phyloP scores from a whole-genome alignment of 1,284 basidiomycete genomes.

The Blastosporella zonata region DNA sequence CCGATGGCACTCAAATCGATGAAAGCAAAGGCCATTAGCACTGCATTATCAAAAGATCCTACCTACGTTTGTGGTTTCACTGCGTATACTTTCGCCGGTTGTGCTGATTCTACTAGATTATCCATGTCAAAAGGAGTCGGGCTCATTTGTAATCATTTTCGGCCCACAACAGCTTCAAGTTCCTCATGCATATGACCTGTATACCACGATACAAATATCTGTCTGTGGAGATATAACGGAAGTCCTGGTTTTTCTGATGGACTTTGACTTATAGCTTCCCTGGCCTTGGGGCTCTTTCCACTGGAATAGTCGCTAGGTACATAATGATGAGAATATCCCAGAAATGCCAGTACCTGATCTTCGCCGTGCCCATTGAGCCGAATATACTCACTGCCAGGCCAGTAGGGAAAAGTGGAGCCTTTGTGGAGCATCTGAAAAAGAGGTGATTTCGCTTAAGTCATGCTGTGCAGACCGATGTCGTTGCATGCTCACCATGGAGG shows the following conservation, averaged over 20 bases:
- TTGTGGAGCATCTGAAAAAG: constrained; percentile 1
- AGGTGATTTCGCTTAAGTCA: not conserved
- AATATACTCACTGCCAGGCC: not conserved
- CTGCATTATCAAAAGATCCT: too few relatives aligned
- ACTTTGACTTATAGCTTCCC: too few relatives aligned
- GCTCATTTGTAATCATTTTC: too few relatives aligned
- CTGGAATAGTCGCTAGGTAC: not conserved
- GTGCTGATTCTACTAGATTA: not conserved
- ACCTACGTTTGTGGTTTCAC: not conserved
- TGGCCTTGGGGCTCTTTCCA: not conserved
- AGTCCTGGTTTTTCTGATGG: too few relatives aligned
- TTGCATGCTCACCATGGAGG: too few relatives aligned
- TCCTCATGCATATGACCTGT: too few relatives aligned
- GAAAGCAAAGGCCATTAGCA: not conserved
- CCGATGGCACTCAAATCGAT: not conserved
- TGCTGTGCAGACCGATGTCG: not conserved
- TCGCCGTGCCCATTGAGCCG: not conserved
- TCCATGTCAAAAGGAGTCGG: too few relatives aligned
- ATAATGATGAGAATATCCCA: not conserved
- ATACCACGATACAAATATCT: too few relatives aligned
- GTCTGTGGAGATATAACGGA: too few relatives aligned
- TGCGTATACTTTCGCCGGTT: not conserved
- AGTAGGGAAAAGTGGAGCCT: not conserved
- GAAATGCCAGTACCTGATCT: too few relatives aligned
- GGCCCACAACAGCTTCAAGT: too few relatives aligned